phyloP scores from a whole-genome alignment of 2,329 filamentous ascomycete species.

The Alternaria conjuncta region DNA sequence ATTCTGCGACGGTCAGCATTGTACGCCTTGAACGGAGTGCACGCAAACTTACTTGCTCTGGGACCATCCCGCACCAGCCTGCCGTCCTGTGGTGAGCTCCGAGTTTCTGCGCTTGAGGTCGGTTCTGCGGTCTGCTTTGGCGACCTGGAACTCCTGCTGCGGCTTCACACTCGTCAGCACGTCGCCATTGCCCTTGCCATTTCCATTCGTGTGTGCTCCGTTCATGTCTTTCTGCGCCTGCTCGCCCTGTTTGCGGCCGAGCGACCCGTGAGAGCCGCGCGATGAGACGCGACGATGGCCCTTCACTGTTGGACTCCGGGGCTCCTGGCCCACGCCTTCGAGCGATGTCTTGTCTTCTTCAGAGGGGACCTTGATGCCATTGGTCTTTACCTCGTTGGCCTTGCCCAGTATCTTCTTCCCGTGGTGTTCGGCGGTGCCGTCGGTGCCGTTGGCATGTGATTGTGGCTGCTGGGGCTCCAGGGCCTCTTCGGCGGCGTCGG shows the following conservation, averaged over 20 bases:
- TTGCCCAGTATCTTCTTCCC: conserved; percentile 11
- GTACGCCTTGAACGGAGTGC: neutral
- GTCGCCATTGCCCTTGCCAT: conserved; percentile 54
- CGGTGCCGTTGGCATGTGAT: conserved; percentile 29
- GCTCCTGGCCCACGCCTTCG: conserved; percentile 44
- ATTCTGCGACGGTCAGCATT: conserved; percentile 58
- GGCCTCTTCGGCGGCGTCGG: conserved; percentile 49
- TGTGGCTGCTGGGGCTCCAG: conserved; percentile 31
- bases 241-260: conserved; percentile 38
- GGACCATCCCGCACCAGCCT: conserved; percentile 62
- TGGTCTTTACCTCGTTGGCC: conserved; percentile 15
- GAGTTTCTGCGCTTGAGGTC: conserved; percentile 44
- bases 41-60: conserved; percentile 51
- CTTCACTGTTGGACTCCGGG: conserved; percentile 39
- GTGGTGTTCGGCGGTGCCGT: conserved; percentile 20
- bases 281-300: conserved; percentile 39
- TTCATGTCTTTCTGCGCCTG: conserved; percentile 44
- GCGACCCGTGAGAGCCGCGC: conserved; percentile 39
- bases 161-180: conserved; percentile 55
- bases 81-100: conserved; percentile 59
- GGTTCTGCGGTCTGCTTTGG: conserved; percentile 32
- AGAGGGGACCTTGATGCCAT: conserved; percentile 18
- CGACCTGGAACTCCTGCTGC: conserved; percentile 43
- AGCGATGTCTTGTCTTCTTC: conserved; percentile 24
- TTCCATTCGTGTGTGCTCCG: conserved; percentile 48